Conservation (phyloP, 2,329 filamentous ascomycete genomes). For the Nigrospora sphaerica region DNA sequence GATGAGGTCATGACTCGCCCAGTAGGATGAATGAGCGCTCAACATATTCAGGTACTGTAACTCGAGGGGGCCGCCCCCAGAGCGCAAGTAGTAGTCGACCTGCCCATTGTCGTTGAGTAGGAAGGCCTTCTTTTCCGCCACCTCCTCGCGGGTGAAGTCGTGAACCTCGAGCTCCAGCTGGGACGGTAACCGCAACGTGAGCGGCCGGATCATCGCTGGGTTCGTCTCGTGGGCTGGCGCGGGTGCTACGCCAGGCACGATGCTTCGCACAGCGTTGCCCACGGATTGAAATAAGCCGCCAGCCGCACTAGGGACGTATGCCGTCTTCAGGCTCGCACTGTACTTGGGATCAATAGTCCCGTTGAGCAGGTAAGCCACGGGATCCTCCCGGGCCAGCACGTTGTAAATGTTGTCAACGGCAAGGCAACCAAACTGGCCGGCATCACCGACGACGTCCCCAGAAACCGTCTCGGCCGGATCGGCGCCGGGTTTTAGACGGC, state of each 20-base stretch:
- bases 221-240: slow-evolving; percentile 20
- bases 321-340: slow-evolving; percentile 66
- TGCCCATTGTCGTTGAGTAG: slow-evolving; percentile 95
- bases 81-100: slow-evolving; percentile 82
- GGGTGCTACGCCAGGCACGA: slow-evolving; percentile 45
- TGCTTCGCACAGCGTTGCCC: slow-evolving; percentile 52
- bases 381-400: slow-evolving; percentile 62
- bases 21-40: slow-evolving; percentile 91
- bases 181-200: slow-evolving; percentile 44
- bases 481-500: slow-evolving; percentile 67
- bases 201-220: slow-evolving; percentile 21
- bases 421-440: slow-evolving; percentile 78
- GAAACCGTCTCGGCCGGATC: slow-evolving; percentile 54
- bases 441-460: slow-evolving; percentile 63
- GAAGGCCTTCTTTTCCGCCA: slow-evolving; percentile 82
- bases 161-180: slow-evolving; percentile 91
- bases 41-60: slow-evolving; percentile 98
- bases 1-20: slow-evolving; percentile 82
- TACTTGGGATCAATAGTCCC: slow-evolving; percentile 80
- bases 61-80: slow-evolving; percentile 79
- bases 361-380: slow-evolving; percentile 89
- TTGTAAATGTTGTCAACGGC: slow-evolving; percentile 97
- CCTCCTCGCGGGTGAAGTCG: slow-evolving; percentile 86
- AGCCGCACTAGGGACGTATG: slow-evolving; percentile 69
- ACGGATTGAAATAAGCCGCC: slow-evolving; percentile 59